Evolutionary conservation across 768 basidiomycete species (phyloP).

Genomic region (Fomitopsis serialis): DNA sequence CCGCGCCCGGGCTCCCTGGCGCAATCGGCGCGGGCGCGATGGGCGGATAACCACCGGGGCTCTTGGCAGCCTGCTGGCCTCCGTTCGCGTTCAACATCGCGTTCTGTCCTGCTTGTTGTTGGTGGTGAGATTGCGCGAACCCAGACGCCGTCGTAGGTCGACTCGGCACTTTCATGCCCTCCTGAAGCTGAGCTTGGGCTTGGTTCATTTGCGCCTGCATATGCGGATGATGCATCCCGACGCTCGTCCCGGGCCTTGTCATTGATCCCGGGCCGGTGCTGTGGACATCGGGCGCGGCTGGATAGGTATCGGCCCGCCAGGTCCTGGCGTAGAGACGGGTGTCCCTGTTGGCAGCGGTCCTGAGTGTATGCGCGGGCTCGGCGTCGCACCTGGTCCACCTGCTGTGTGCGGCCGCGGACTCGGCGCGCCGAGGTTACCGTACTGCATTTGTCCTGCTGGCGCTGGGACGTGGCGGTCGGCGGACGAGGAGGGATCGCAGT

Average conservation of each 20-base stretch:
- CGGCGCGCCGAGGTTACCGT: constrained; percentile 2
- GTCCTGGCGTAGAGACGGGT: constrained; percentile 10
- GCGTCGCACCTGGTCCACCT: constrained; percentile 7
- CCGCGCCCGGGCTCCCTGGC: constrained; percentile 13
- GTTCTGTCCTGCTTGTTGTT: constrained; percentile 15
- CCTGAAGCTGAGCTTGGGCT: constrained; percentile 9
- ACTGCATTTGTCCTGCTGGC: constrained; percentile 7
- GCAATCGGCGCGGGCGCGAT: constrained; percentile 16
- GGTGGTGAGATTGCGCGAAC: constrained; percentile 21
- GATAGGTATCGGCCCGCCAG: constrained; percentile 12
- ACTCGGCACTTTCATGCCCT: constrained; percentile 16
- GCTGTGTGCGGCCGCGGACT: constrained; percentile 15
- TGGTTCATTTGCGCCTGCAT: constrained; percentile 9
- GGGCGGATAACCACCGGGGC: constrained; percentile 14
- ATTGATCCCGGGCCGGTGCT: constrained; percentile 14
- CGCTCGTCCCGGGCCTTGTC: constrained; percentile 25
- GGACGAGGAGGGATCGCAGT: constrained; percentile 22
- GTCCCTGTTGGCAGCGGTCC: constrained; percentile 19
- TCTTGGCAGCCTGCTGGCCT: constrained; percentile 4
- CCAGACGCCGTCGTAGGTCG: constrained; percentile 24
- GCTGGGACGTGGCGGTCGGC: constrained; percentile 15
- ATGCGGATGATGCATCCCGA: constrained; percentile 19
- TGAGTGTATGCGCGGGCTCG: constrained; percentile 14
- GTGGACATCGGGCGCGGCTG: constrained; percentile 11
- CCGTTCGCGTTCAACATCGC: constrained; percentile 12